phyloP scores from a whole-genome alignment of 1,284 basidiomycete species.

The Puccinia sorghi region DNA sequence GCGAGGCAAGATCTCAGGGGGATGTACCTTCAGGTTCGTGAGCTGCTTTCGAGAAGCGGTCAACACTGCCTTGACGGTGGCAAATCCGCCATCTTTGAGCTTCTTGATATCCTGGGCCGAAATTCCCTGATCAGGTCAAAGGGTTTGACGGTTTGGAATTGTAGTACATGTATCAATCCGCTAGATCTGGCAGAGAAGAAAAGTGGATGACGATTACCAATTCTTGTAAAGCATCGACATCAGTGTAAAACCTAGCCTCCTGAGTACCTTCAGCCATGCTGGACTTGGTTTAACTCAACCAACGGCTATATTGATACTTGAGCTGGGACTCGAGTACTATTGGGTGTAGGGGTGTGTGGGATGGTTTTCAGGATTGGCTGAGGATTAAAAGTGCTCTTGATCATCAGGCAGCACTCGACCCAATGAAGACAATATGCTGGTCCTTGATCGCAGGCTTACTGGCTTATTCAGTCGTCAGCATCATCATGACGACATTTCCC shows the following conservation, averaged over 20 bases:
- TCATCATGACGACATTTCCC: slow-evolving; percentile 2
- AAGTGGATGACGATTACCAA: slow-evolving; percentile 11
- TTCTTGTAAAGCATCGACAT: slow-evolving; percentile 47
- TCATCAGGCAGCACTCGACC: background rate
- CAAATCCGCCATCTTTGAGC: slow-evolving; percentile 69
- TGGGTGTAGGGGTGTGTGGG: background rate
- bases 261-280: slow-evolving; percentile 3
- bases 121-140: slow-evolving; percentile 68
- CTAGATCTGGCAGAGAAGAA: background rate
- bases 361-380: background rate
- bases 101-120: slow-evolving; percentile 91
- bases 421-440: background rate
- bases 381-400: background rate
- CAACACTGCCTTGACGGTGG: slow-evolving; percentile 62
- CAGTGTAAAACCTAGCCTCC: slow-evolving; percentile 34
- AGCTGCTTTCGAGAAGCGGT: slow-evolving; percentile 71
- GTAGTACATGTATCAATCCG: background rate
- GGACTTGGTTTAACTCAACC: background rate
- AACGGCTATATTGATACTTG: no score
- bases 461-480: background rate
- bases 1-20: slow-evolving; percentile 23
- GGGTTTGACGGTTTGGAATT: background rate
- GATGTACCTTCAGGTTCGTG: slow-evolving; percentile 79
- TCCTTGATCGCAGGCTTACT: background rate
- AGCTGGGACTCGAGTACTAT: background rate